Conservation (phyloP, 2,329 filamentous ascomycete genomes). For the Diaporthe citrichinensis region DNA sequence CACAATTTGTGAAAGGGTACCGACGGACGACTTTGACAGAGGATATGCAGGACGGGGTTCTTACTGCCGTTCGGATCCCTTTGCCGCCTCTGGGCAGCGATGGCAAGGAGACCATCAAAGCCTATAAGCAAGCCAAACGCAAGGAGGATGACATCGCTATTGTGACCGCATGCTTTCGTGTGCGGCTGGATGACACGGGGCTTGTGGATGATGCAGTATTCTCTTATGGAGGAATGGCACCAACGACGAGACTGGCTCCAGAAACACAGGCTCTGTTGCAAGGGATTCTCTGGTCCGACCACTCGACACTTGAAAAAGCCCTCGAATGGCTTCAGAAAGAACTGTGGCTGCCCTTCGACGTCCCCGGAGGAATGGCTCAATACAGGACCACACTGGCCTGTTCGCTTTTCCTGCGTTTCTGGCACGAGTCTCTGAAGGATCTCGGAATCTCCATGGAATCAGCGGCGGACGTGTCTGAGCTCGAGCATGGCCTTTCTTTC, state of each 20-base stretch:
- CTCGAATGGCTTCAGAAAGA: constrained; percentile 90
- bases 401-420: constrained; percentile 97
- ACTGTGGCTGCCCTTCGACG: constrained; percentile 89
- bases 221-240: constrained; percentile 96
- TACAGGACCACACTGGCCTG: constrained; percentile 92
- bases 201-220: constrained; percentile 81
- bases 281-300: constrained; percentile 84
- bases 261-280: constrained; percentile 79
- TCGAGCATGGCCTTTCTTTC: not conserved
- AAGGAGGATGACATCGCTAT: constrained; percentile 99
- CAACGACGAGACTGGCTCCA: constrained; percentile 87
- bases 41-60: constrained; percentile 83
- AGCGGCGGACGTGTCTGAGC: not conserved
- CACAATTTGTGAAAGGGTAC: constrained; percentile 55
- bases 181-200: constrained; percentile 78
- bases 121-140: constrained; percentile 96
- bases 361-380: constrained; percentile 97
- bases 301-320: constrained; percentile 85
- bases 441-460: not conserved
- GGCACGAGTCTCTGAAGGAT: constrained; percentile 52
- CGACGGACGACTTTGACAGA: constrained; percentile 63
- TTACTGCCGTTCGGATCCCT: constrained; percentile 87
- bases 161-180: constrained; percentile 86
- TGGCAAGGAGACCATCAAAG: constrained; percentile 82
- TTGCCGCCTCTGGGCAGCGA: constrained; percentile 71